A percentile compares a stretch with the other conserved stretches of the same genome.
phyloP scores from a whole-genome alignment of 768 basidiomycete genomes.

The Boletus rubescentipes region DNA sequence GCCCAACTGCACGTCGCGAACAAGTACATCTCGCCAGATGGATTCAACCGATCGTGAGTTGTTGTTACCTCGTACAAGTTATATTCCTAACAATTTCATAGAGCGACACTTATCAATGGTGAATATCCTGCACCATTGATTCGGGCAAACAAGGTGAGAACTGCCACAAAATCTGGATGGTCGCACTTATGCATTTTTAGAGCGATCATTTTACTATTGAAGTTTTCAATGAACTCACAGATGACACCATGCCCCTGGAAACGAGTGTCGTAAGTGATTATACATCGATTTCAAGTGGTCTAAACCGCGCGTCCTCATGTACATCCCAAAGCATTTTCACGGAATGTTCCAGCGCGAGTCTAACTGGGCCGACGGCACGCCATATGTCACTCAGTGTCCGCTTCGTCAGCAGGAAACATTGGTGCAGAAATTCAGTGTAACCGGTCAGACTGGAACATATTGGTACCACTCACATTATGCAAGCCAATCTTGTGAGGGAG shows the following conservation, averaged over 20 bases:
- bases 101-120: background rate
- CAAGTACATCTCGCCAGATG: background rate
- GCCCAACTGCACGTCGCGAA: background rate
- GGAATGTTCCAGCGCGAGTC: background rate
- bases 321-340: background rate
- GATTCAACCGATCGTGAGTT: conserved; percentile 5
- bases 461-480: conserved; percentile 38
- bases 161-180: background rate
- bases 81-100: background rate
- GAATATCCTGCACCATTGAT: conserved; percentile 44
- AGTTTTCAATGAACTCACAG: conserved; percentile 21
- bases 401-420: conserved; percentile 31
- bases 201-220: background rate
- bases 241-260: conserved; percentile 45
- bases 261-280: conserved; percentile 38
- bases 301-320: conserved; percentile 6
- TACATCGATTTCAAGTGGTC: background rate
- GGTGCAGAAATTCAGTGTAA: conserved; percentile 33
- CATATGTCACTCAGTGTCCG: conserved; percentile 2
- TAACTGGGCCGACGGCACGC: conserved; percentile 2
- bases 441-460: conserved; percentile 35
- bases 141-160: conserved; percentile 33
- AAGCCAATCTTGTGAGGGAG: background rate
- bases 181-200: background rate
- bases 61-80: background rate